These are phyloP conservation scores for Ilyonectria robusta DNA, from an alignment of 2,329 filamentous ascomycete genomes.

Conservation along the genomic window DNA sequence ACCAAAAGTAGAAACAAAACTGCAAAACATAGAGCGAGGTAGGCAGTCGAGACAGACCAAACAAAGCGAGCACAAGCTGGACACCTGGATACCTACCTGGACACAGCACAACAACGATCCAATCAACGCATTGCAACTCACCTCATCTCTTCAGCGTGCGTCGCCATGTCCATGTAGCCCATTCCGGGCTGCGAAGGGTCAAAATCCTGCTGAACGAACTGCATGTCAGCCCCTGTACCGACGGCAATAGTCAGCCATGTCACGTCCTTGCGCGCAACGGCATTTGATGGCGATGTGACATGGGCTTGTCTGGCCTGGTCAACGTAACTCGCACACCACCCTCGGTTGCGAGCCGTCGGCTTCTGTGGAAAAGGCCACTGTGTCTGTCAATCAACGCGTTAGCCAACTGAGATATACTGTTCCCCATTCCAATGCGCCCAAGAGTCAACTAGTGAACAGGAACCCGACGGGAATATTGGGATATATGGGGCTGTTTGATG, in stretches of 20 bases:
- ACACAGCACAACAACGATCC: slow-evolving; percentile 12
- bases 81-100: slow-evolving; percentile 17
- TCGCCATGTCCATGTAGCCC: slow-evolving; percentile 68
- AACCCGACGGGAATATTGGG: not conserved
- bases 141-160: slow-evolving; percentile 68
- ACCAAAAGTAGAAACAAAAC: not conserved
- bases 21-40: not conserved
- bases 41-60: not conserved
- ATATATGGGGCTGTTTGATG: slow-evolving; percentile 26
- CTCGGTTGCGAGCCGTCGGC: slow-evolving; percentile 1
- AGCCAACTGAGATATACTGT: slow-evolving; percentile 17
- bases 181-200: slow-evolving; percentile 67
- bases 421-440: not conserved
- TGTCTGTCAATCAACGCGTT: slow-evolving; percentile 21
- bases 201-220: slow-evolving; percentile 64
- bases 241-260: slow-evolving; percentile 23
- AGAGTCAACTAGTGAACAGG: slow-evolving; percentile 13
- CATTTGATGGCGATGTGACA: slow-evolving; percentile 24
- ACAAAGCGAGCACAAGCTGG: slow-evolving; percentile 1
- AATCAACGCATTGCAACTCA: slow-evolving; percentile 55
- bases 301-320: slow-evolving; percentile 3
- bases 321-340: slow-evolving; percentile 26
- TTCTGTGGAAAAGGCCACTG: not conserved
- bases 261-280: slow-evolving; percentile 22
- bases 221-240: slow-evolving; percentile 38